Percentiles rank a stretch among this genome's conserved stretches.
Conservation (phyloP, 129 eudicot species). For the Sambucus nigra region DNA sequence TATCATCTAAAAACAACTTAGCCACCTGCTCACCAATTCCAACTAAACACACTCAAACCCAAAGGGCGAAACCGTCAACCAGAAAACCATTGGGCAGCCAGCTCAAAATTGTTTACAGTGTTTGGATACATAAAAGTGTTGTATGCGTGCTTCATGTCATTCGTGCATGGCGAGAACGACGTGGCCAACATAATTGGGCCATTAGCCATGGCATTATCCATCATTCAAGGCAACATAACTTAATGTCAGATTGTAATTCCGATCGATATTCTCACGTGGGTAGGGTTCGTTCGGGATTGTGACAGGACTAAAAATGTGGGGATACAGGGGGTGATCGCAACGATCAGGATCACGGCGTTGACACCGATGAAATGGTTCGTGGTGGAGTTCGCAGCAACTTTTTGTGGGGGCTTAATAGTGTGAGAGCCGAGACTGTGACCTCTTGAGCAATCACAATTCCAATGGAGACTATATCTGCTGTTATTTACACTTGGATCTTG, state of each 20-base stretch:
- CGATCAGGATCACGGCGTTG: constrained; percentile 86
- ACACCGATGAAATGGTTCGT: constrained; percentile 97
- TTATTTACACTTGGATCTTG: constrained; percentile 73
- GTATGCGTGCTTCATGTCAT: constrained; percentile 99
- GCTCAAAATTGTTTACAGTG: constrained; percentile 73
- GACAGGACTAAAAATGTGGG: constrained; percentile 96
- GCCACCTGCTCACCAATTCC: constrained; percentile 74
- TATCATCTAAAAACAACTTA: constrained; percentile 70
- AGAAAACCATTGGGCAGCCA: constrained; percentile 70
- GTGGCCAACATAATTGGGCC: constrained; percentile 97
- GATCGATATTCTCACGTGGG: constrained; percentile 84
- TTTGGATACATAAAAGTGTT: constrained; percentile 92
- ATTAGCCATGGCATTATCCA: constrained; percentile 79
- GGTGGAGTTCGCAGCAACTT: constrained; percentile 98
- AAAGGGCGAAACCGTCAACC: constrained; percentile 20
- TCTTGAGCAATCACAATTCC: constrained; percentile 98
- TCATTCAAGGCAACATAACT: constrained; percentile 63
- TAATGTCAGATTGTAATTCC: constrained; percentile 80
- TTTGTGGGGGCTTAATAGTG: constrained; percentile 92
- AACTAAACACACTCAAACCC: constrained; percentile 26
- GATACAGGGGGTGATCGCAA: constrained; percentile 90
- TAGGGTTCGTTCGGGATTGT: constrained; percentile 98
- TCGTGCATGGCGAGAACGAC: constrained; percentile 96
- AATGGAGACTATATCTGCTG: constrained; percentile 59
- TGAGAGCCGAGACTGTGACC: constrained; percentile 88